Conservation (phyloP, 148 eudicot species). For the Rhododendron simsii region DNA sequence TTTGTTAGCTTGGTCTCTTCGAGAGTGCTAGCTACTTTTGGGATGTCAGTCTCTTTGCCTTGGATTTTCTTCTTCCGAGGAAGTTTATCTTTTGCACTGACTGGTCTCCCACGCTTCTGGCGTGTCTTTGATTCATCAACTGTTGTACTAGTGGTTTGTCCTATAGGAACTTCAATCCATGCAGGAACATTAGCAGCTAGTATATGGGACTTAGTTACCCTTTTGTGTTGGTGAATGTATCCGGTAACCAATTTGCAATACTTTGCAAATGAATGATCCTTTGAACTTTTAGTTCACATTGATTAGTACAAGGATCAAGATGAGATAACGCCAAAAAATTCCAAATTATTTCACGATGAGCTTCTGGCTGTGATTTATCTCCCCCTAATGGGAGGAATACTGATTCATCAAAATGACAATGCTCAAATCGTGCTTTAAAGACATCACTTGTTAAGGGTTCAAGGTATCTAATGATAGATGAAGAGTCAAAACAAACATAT, state of each 20-base stretch:
- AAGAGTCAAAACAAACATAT: background rate
- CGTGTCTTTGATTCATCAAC: background rate
- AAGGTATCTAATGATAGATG: background rate
- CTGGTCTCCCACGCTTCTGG: background rate
- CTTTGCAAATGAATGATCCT: background rate
- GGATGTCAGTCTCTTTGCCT: background rate
- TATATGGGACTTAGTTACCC: background rate
- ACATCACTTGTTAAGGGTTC: background rate
- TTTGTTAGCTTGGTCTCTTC: too few relatives aligned
- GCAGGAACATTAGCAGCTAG: background rate
- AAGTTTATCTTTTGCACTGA: background rate
- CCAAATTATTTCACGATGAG: background rate
- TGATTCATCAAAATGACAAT: background rate
- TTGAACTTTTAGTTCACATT: slow-evolving; percentile 5
- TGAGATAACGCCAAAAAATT: background rate
- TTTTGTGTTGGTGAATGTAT: background rate
- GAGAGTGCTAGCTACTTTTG: background rate
- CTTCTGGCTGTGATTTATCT: background rate
- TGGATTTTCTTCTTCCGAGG: background rate
- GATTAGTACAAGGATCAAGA: background rate
- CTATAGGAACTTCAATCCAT: background rate
- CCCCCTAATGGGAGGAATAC: background rate
- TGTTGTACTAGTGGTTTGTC: background rate
- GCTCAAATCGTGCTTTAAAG: background rate
- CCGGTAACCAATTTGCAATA: background rate